Evolutionary conservation across 345 rosid genomes (phyloP), one percentile per base, ranked within the genome.

Genomic region (Nephelium lappaceum): DNA sequence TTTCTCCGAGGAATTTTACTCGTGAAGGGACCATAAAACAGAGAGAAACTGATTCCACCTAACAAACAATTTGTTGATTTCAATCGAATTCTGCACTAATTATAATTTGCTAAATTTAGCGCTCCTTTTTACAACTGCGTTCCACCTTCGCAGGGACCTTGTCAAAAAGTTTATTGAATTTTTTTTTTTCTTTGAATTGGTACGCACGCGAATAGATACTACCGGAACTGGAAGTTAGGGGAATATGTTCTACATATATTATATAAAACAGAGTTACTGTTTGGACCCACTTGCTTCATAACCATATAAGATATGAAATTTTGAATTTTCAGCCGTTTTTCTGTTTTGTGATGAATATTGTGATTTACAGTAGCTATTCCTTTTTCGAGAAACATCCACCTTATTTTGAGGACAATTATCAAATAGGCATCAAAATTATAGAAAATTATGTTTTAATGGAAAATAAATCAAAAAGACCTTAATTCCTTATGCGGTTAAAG

Each of bases 41-140:
- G 10, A n/a, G 14, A 60, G 64, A 60, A 60, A 60, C 27, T 60
- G 64, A 60, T n/a, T 60, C 64, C 11, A 60, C 27, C 64, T 23
- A 23, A 21, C 25, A 21, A 9, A 19, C 64, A 19, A 23, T 19
- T 60, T 60, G 64, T 15, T 21, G 27, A 60, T 60, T 21, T 60
- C 64, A 60, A 60, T 60, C 64, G 25, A 60, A 60, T 60, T 60
- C 4, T 3, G 12, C 51, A 7, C 51, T 11, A 5, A 45, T 45
- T 45, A 7, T 36, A 5, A 8, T 45, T 63, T 63, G 21, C 77
- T 74, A 74, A 63, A 63, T 63, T 74, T 74, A 63, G 77, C 60
- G 12, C 25, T 63, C 55, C 12, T 24, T 62, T 63, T 41, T 63
- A 74, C 63, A 71, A 38, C 64, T 53, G 18, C 9, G n/a, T 58